Conservation (phyloP, 208 protist genomes). For the Crithidia expoeki region DNA sequence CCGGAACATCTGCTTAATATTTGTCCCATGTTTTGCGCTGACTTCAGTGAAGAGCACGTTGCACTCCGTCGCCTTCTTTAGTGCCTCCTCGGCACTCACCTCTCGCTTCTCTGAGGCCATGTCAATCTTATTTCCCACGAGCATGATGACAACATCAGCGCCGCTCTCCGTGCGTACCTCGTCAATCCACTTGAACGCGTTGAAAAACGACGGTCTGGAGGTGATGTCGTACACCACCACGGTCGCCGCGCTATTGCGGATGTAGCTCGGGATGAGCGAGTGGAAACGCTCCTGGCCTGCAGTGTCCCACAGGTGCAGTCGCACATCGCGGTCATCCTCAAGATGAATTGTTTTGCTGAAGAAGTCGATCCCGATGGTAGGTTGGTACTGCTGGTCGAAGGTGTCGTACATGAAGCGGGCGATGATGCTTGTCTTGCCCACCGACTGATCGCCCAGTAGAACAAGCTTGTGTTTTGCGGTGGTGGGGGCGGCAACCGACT, state of each 20-base stretch:
- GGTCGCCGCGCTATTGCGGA: slow-evolving; percentile 96
- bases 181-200: slow-evolving; percentile 96
- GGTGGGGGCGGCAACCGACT: slow-evolving; percentile 11
- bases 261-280: slow-evolving; percentile 94
- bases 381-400: slow-evolving; percentile 94
- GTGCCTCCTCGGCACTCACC: slow-evolving; percentile 78
- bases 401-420: slow-evolving; percentile 98
- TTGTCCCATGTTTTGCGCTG: slow-evolving; percentile 88
- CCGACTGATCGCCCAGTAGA: slow-evolving; percentile 96
- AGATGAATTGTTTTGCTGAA: slow-evolving; percentile 98
- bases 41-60: slow-evolving; percentile 96
- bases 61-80: slow-evolving; percentile 85
- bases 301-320: slow-evolving; percentile 95
- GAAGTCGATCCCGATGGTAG: slow-evolving; percentile 99
- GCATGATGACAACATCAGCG: slow-evolving; percentile 93
- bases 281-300: slow-evolving; percentile 94
- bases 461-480: slow-evolving; percentile 97
- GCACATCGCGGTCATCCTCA: slow-evolving; percentile 80
- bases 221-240: slow-evolving; percentile 99
- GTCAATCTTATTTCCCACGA: slow-evolving; percentile 99
- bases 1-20: slow-evolving; percentile 82
- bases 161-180: slow-evolving; percentile 97
- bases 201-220: slow-evolving; percentile 92
- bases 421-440: slow-evolving; percentile 98
- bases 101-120: slow-evolving; percentile 63